Conservation (phyloP, 768 basidiomycete species). For the Russula compacta region DNA sequence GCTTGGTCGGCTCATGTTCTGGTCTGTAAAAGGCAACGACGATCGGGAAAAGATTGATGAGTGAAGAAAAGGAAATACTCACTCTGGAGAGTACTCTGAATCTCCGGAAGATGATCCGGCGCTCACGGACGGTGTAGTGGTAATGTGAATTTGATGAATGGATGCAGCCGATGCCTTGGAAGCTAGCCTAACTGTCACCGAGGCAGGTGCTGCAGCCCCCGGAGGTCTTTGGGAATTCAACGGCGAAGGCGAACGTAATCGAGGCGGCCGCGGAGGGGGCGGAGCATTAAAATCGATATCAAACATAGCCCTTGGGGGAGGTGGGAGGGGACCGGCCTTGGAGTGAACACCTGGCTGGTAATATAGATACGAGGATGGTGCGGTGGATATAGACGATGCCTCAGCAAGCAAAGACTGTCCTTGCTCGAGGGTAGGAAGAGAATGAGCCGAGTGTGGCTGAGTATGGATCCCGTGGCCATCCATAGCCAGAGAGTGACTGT, state of each 20-base stretch:
- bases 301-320: conserved; percentile 52
- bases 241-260: conserved; percentile 45
- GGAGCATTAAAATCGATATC: conserved; percentile 35
- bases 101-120: not conserved
- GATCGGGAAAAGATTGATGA: not conserved
- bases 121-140: not conserved
- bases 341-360: conserved; percentile 64
- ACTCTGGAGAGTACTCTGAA: conserved; percentile 8
- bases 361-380: conserved; percentile 39
- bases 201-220: conserved; percentile 15
- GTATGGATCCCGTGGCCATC: conserved; percentile 5
- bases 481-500: conserved; percentile 8
- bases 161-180: conserved; percentile 12
- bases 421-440: not conserved
- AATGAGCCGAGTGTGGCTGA: not conserved
- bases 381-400: not conserved
- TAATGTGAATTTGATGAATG: conserved; percentile 10
- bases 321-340: conserved; percentile 65
- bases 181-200: conserved; percentile 42
- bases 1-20: not conserved
- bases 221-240: conserved; percentile 29
- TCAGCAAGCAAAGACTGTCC: not conserved
- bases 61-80: not conserved
- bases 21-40: conserved; percentile 1
- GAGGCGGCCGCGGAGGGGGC: conserved; percentile 53